Base-by-base conservation (phyloP, 805 yeast genomes). In the Candida morakotiae region DNA sequence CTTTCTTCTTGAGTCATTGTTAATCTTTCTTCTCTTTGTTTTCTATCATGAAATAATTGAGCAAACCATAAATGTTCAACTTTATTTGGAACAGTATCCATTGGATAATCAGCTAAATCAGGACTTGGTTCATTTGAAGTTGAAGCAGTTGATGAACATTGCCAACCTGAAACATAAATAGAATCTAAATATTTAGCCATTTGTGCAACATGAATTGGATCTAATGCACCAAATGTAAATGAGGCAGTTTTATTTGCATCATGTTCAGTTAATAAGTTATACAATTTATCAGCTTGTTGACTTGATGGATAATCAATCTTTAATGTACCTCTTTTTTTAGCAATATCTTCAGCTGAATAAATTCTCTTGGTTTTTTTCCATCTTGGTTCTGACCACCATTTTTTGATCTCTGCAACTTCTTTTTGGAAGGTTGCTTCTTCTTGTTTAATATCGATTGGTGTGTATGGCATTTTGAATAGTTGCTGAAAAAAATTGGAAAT, bases 51-150 rank as follows among this genome's bases (percentile, higher is more conserved):
- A 79, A 91, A 91, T 45, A 86, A 73, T 70, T 91, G 98, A 32
- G 97, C 98, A 59, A 87, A 88, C 79, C 91, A 91, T 58, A 91
- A 74, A 62, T 91, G 98, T 65, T 91, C 95, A 50, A 88, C 96
- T 75, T 91, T 91, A 75, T 89, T 89, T 57, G 98, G 98, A 45
- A 91, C 98, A 21, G 98, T 91, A 65, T 91, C 97, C 85, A 84
- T 84, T 42, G 98, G 98, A 66, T 91, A 91, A 67, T 91, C 98
- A 37, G 98, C 98, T 56, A 91, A 77, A 72, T 91, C 98, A 40
- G 98, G 98, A 28, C 95, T 87, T 24, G 98, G 98, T 70, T 91
- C 98, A 61, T 91, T 91, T 28, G 96, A 86, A 28, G 96, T 86
- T 13, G 97, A 88, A 37, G 98, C 97, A 38, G 98, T 91, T 16